Percentiles rank a stretch among this genome's conserved stretches.
Conservation (phyloP, 768 basidiomycete genomes). For the Obba rivulosa region DNA sequence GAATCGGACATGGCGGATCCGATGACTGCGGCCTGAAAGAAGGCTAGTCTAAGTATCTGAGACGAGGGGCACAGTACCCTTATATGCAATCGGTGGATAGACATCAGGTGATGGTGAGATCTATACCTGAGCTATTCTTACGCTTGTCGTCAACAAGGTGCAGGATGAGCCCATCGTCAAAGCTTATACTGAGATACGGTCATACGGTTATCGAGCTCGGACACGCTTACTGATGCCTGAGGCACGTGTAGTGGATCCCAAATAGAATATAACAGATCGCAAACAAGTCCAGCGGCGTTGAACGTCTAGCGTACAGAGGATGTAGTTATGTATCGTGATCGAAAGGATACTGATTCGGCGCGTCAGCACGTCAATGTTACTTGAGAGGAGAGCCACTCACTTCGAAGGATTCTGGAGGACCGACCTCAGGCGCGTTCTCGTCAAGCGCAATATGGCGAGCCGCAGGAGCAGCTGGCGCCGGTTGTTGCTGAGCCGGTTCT, state of each 20-base stretch:
- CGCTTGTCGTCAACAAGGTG: constrained; percentile 1
- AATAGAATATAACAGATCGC: constrained; percentile 5
- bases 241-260: not conserved
- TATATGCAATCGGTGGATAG: not conserved
- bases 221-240: not conserved
- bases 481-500: constrained; percentile 2
- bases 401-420: constrained; percentile 79
- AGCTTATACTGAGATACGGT: not conserved
- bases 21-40: not conserved
- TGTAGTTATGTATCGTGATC: constrained; percentile 49
- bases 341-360: constrained; percentile 60
- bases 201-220: no score
- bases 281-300: not conserved
- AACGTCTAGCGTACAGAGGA: not conserved
- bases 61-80: not conserved
- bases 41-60: not conserved
- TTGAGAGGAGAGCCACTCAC: constrained; percentile 38
- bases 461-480: constrained; percentile 27
- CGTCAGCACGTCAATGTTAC: not conserved
- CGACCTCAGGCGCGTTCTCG: constrained; percentile 66
- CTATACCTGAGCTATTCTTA: not conserved
- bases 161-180: constrained; percentile 7
- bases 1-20: constrained; percentile 19
- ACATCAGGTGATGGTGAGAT: not conserved
- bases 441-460: constrained; percentile 58